Evolutionary conservation across 1,139 yeast species (phyloP), one percentile per base, ranked within the genome.

Genomic region (Geotrichum siamense): DNA sequence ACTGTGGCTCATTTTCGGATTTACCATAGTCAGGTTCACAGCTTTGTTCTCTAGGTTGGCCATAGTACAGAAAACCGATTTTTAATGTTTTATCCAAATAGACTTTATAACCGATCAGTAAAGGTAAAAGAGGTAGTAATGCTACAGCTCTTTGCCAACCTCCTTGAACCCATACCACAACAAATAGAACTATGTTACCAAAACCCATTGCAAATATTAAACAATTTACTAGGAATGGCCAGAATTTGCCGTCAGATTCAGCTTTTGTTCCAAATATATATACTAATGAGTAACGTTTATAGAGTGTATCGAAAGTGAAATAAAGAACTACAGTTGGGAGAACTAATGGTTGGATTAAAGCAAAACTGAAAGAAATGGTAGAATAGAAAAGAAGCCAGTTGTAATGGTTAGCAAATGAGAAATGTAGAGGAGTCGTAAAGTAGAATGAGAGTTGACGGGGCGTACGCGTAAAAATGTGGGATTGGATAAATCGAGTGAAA

Each of bases 101-200:
- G 27, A 64, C 48, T 46, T 65, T 65, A 57, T 57, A 67, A 4
- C 50, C 47, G 17, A 67, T 40, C 30, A 66, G 53, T 1, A 59
- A 36, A 0, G 54, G 48, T 0, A 61, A 58, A 22, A 63, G 45
- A 5, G 71, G 71, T 1, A 50, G 57, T 8, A 63, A 55, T 1
- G 55, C 62, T 23, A 58, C 53, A 1, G 69, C 69, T 20, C 58
- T 49, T 5, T 41, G 43, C 63, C 66, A 62, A 23, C 63, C 59
- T 1, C 64, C 65, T 44, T 65, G 69, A 21, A 61, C 64, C 69
- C 71, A 66, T 1, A 66, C 61, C 1, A 68, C 63, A 10, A 62
- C 58, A 32, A 68, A 51, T 40, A 67, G 54, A 39, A 64, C 60
- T 21, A 64, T 45, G 44, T 66, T 64, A 16, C 71, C 70, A 38